phyloP scores from a whole-genome alignment of 176 grass and related monocot species.

The Eleusine indica region DNA sequence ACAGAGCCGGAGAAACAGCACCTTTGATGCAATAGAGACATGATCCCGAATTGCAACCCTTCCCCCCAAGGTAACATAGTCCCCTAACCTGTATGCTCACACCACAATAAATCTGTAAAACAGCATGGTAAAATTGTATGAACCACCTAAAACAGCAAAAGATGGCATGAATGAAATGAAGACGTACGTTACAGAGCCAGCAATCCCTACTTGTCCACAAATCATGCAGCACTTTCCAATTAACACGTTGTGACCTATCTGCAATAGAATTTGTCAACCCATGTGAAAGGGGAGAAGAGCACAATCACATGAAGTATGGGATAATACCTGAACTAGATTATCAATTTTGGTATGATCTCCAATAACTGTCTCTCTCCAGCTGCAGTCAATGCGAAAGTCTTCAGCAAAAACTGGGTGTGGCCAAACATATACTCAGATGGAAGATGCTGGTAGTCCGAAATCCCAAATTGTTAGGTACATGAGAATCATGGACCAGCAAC shows the following conservation, averaged over 20 bases:
- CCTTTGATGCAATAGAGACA: slow-evolving; percentile 69
- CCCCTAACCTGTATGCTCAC: slow-evolving; percentile 45
- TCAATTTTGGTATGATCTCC: slow-evolving; percentile 94
- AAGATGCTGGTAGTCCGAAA: neutral
- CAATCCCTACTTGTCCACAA: slow-evolving; percentile 93
- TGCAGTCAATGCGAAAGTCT: slow-evolving; percentile 38
- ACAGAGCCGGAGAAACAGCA: slow-evolving; percentile 9
- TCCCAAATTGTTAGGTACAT: neutral
- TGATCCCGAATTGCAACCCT: slow-evolving; percentile 70
- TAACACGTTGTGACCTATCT: slow-evolving; percentile 94
- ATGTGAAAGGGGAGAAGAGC: neutral
- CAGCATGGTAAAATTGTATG: neutral
- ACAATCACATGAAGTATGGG: neutral
- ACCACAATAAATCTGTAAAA: neutral
- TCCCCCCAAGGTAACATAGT: slow-evolving; percentile 74
- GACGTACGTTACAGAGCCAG: slow-evolving; percentile 81
- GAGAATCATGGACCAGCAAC: neutral
- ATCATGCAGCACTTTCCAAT: slow-evolving; percentile 90
- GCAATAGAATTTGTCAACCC: slow-evolving; percentile 37
- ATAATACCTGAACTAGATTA: slow-evolving; percentile 85
- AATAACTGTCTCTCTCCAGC: slow-evolving; percentile 88
- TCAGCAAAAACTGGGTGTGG: slow-evolving; percentile 19
- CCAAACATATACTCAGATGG: slow-evolving; percentile 22
- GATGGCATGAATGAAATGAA: slow-evolving; percentile 13
- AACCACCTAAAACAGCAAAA: slow-evolving; percentile 13